Evolutionary conservation across 176 grass and related monocot species (phyloP), one percentile per base, ranked within the genome.

Genomic region (Carex littledalei): DNA sequence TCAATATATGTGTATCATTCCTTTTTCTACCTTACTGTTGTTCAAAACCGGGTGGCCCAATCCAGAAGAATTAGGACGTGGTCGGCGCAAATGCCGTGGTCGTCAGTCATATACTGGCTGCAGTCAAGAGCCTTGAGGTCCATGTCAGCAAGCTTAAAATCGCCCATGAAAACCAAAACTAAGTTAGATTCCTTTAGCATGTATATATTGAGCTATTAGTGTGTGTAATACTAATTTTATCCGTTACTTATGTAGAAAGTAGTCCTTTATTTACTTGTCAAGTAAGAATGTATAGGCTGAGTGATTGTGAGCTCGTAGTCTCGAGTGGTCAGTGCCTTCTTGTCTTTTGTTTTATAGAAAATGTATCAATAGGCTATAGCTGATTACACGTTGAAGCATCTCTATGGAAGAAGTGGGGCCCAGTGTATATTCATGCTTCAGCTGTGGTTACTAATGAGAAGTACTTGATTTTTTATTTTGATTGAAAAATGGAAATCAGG

Each of bases 261-360:
- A 57, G 49, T 56, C 52, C 52, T 57, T 35, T 56, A 39, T 45
- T 56, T 35, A 34, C 12, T 56, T 56, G 0, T 2, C 3, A 45
- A 71, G 35, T 55, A 16, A 31, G 14, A 6, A 55, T 55, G 18
- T 34, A 35, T 18, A 22, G 52, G 52, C 52, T 57, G 26, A 26
- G 24, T 78, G 24, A 55, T 56, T 35, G 26, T 56, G 24, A 55
- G 6, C 15, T 20, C 17, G 3, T 55, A 9, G 24, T 78, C 11
- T 78, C 2, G 14, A 18, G 74, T 55, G 17, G 6, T 55, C 3
- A 7, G 12, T 17, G 32, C 47, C 47, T 78, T 4, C 1, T 32
- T 77, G 13, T 78, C 50, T 56, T 56, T 57, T 78, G 24, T 78
- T 78, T 78, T 34, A 57, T 76, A 21, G 17, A 71, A 45, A 73